phyloP scores from a whole-genome alignment of 176 grass and related monocot genomes.

The Phoenix roebelenii region DNA sequence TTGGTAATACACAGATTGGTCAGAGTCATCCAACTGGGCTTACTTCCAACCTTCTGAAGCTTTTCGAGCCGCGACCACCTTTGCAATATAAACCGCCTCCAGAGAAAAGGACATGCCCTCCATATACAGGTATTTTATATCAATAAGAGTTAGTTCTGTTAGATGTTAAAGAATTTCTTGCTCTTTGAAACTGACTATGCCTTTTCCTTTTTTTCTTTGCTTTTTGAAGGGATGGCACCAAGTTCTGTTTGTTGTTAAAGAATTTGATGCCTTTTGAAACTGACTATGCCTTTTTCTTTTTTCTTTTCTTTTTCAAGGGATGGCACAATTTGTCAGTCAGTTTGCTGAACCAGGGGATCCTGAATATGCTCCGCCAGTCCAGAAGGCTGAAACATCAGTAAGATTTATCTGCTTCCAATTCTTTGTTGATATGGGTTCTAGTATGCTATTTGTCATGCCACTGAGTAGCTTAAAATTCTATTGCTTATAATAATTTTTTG shows the following conservation, averaged over 20 bases:
- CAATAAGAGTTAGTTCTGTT: neutral
- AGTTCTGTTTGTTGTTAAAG: neutral
- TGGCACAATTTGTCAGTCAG: slow-evolving; percentile 43
- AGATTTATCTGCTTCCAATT: neutral
- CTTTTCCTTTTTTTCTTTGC: neutral
- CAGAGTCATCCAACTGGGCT: slow-evolving; percentile 81
- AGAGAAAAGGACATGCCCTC: slow-evolving; percentile 61
- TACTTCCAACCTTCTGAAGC: slow-evolving; percentile 77
- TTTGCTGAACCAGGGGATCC: slow-evolving; percentile 50
- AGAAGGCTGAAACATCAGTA: slow-evolving; percentile 51
- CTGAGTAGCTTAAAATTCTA: too few species aligned
- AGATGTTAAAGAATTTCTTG: too few species aligned
- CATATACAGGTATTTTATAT: slow-evolving; percentile 36
- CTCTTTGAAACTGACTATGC: too few species aligned
- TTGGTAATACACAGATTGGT: slow-evolving; percentile 47
- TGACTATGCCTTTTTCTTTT: neutral
- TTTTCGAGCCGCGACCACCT: too few species aligned
- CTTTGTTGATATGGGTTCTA: too few species aligned
- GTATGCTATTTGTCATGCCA: too few species aligned
- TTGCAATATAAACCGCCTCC: slow-evolving; percentile 36
- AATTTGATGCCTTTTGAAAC: too few species aligned
- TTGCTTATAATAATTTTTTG: neutral
- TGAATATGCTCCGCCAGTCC: slow-evolving; percentile 49
- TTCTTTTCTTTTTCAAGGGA: slow-evolving; percentile 30
- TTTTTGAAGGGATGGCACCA: too few species aligned